Base-by-base conservation (phyloP, 352 stramenopile species). In the Globisporangium splendens region DNA sequence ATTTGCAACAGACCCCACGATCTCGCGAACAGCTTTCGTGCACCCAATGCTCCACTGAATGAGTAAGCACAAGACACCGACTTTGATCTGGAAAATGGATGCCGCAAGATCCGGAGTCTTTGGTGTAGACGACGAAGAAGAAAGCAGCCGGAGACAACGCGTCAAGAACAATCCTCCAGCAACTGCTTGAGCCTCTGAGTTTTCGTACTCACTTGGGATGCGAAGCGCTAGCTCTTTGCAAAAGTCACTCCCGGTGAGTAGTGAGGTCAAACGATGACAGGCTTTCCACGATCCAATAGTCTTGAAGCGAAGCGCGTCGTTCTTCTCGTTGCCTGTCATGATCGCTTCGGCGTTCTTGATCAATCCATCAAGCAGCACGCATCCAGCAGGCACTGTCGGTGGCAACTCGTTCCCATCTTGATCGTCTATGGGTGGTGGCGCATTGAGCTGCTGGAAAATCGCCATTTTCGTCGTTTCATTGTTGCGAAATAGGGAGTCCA, bases 221-320 rank as follows among this genome's bases (percentile, higher is more conserved):
- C 83, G 79, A 33, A 93, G 66, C 10, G 79, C 79, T 39, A 91
- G 60, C 44, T 86, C 69, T 63, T 91, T 86, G 59, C 83, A 93
- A 49, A 85, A 86, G 12, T 55, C 61, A 41, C 78, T 89, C 57
- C 73, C 65, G 0, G 43, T 44, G 17, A 93, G 64, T 44, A 93
- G 47, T 17, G 52, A 73, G 5, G 66, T 43, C 41, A 90, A 70
- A 41, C 83, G 80, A 70, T 88, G 69, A 50, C 68, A 78, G 2
- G 79, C 77, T 73, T 93, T 93, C 83, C 83, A 91, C 5, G 70
- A 63, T 10, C 3, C 38, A 43, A 43, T 43, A 1, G 38, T 43
- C 10, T 43, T 43, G 10, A 43, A 43, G 17, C 17, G 15, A 49
- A 22, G 15, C 48, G 18, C 20, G 51, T 56, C 39, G 8, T 1